Evolutionary conservation across 306 rosid genomes (phyloP), one percentile per base, ranked within the genome.

Genomic region (Prunus mume): DNA sequence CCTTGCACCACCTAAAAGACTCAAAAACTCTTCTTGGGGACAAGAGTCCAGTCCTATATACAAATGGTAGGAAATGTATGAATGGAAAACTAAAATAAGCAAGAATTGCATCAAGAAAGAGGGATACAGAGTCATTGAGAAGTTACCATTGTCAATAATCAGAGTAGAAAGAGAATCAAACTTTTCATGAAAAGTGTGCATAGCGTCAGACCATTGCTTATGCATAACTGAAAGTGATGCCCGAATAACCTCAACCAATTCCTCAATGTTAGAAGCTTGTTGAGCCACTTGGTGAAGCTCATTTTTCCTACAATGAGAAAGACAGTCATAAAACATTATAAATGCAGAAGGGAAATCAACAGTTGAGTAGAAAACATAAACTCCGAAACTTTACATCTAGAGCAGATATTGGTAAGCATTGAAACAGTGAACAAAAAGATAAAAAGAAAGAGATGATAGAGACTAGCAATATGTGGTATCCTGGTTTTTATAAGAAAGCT

Each of bases 161-260:
- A 94, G 84, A 75, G 83, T 79, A 43, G 97, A 87, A 83, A 94
- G 83, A 65, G 98, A 85, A 86, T 81, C 82, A 84, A 94, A 94
- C 89, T 94, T 94, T 79, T 90, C 98, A 65, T 76, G 93, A 70
- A 87, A 94, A 78, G 84, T 86, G 82, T 82, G 88, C 93, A 92
- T 88, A 74, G 97, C 98, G 73, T 94, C 98, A 86, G 96, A 87
- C 98, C 98, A 94, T 88, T 84, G 97, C 91, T 92, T 92, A 77
- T 84, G 76, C 98, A 94, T 94, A 73, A 92, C 93, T 54, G 96
- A 90, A 76, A 94, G 80, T 28, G 98, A 90, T 72, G 89, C 88
- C 74, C 90, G 87, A 38, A 94, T 86, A 87, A 94, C 98, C 87
- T 92, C 96, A 69, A 88, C 84, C 82, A 94, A 80, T 84, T 91